Base-by-base conservation (phyloP, 352 stramenopile genomes). In the Phytopythium mirpurense region DNA sequence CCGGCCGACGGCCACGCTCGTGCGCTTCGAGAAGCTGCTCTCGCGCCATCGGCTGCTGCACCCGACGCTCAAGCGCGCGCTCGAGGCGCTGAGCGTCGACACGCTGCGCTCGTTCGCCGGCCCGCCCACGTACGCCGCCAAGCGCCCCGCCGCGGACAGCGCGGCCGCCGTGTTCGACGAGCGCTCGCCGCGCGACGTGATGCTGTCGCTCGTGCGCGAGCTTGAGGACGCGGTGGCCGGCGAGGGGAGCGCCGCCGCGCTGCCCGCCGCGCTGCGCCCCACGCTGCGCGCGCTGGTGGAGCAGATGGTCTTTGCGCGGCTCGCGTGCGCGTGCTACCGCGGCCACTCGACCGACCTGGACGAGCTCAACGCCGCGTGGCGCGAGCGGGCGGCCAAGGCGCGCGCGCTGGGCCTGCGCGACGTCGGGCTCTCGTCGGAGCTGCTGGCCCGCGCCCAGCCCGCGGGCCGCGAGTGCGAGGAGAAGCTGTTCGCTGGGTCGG, bases 11-110 rank as follows among this genome's bases (percentile, higher is more conserved):
- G 9, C 51, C 2, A 65, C 72, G 19, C 63, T 90, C 21, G 68
- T 82, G 35, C 67, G 68, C 24, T 91, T 89, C 38, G 80, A 91
- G 64, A 88, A 86, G 71, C 57, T 91, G 9, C 44, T 91, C 26
- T 72, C 59, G 34, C 68, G 68, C 10, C 72, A 86, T 55, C 73
- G 75, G 32, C 48, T 89, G 32, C 62, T 91, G 19, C 77, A 81
- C 34, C 72, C 78, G 0, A 38, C 67, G 40, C 62, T 91, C 12
- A 88, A 88, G 65, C 72, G 71, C 27, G 79, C 78, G 12, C 63
- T 91, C 36, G 78, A 88, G 58, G 60, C 66, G 54, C 65, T 91
- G 16, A 86, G 70, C 57, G 63, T 73, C 29, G 72, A 88, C 45
- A 83, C 78, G 10, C 83, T 91, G 70, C 61, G 54, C 31, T 74